A percentile compares a stretch with the other conserved stretches of the same genome.
Conservation (phyloP, 202 grass and related monocot genomes). For the Hordeum pubiflorum region DNA sequence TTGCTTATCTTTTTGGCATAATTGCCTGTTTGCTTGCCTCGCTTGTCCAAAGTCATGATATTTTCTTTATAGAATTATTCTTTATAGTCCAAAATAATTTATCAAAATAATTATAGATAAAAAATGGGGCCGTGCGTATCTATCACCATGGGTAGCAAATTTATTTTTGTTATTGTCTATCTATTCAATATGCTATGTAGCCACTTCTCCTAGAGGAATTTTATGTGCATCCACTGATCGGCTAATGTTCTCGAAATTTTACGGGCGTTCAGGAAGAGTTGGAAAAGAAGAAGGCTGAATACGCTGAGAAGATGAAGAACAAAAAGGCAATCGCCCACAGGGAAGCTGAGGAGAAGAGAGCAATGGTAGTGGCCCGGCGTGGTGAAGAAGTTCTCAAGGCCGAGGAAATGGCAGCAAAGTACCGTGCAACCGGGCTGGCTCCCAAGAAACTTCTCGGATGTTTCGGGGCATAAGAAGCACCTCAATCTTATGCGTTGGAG, state of each 20-base stretch:
- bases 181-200: no score
- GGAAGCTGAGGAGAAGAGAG: conserved; percentile 60
- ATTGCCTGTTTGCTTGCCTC: no score
- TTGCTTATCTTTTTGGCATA: no score
- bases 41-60: no score
- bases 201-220: background rate
- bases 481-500: background rate
- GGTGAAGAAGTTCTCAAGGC: conserved; percentile 57
- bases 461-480: conserved; percentile 35
- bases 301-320: conserved; percentile 64
- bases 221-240: background rate
- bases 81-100: no score
- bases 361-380: conserved; percentile 29
- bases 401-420: conserved; percentile 56
- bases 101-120: no score
- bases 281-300: conserved; percentile 59
- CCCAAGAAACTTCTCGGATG: conserved; percentile 58
- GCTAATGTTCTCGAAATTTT: background rate
- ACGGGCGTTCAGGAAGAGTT: conserved; percentile 43
- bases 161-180: no score
- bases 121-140: no score
- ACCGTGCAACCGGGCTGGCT: conserved; percentile 42
- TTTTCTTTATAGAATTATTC: no score
- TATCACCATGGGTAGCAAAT: no score
- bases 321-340: conserved; percentile 41